Conservation (phyloP, 2,329 filamentous ascomycete genomes). For the Coleophoma eucalyptorum region DNA sequence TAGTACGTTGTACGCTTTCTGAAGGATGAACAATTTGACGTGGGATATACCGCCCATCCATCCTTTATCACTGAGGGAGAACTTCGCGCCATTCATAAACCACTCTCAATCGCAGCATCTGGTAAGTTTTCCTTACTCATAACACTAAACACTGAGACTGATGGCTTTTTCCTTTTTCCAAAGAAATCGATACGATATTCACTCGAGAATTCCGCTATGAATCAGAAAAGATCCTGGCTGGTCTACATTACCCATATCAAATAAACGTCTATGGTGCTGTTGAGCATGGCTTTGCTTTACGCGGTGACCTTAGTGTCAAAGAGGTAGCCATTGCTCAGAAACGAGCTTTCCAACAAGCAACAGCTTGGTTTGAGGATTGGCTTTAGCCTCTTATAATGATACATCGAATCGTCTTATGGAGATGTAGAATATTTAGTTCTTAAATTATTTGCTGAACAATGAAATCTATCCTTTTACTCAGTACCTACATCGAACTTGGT, state of each 20-base stretch:
- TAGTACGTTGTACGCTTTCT: slow-evolving; percentile 27
- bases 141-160: too few species aligned
- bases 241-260: slow-evolving; percentile 51
- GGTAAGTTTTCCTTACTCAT: too few species aligned
- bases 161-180: too few species aligned
- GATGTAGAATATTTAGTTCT: too few species aligned
- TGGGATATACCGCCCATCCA: slow-evolving; percentile 70
- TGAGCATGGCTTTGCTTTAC: slow-evolving; percentile 69
- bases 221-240: slow-evolving; percentile 54
- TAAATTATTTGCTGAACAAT: too few species aligned
- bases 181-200: slow-evolving; percentile 59
- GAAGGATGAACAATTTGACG: slow-evolving; percentile 57
- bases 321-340: slow-evolving; percentile 66
- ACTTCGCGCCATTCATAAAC: slow-evolving; percentile 56
- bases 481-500: too few species aligned
- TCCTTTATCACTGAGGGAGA: slow-evolving; percentile 66
- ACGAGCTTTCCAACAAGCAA: slow-evolving; percentile 71
- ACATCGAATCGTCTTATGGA: too few species aligned
- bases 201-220: slow-evolving; percentile 55
- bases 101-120: slow-evolving; percentile 60
- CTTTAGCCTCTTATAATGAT: too few species aligned
- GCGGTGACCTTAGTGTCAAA: slow-evolving; percentile 52
- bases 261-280: slow-evolving; percentile 70
- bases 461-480: too few species aligned
- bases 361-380: slow-evolving; percentile 58